These are phyloP conservation scores for Alloascoidea africana DNA, from an alignment of 805 yeast genomes.

Conservation along the genomic window DNA sequence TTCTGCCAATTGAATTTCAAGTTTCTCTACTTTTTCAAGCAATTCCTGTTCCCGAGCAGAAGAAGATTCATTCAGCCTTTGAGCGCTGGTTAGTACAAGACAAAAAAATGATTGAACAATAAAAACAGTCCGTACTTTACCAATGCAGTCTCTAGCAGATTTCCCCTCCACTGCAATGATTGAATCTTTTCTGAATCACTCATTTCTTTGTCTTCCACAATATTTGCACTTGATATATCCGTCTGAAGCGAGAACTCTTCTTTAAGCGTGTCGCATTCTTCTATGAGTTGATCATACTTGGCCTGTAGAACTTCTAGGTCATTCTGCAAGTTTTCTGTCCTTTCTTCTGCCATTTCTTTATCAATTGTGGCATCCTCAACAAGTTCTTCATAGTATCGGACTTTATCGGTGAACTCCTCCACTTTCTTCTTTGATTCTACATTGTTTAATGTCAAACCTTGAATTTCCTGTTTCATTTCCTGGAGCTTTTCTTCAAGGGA, in stretches of 20 bases:
- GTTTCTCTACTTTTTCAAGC: constrained; percentile 3
- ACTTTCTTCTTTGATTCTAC: constrained; percentile 10
- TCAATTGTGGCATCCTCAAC: constrained; percentile 2
- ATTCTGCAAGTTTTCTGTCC: neutral
- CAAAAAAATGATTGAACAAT: constrained; percentile 8
- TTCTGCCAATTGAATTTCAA: neutral
- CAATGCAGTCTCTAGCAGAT: constrained; percentile 9
- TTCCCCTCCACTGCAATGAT: neutral
- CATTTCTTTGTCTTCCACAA: neutral
- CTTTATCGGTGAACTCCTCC: neutral
- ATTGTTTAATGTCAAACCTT: constrained; percentile 8
- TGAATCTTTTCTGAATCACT: neutral
- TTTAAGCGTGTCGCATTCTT: neutral
- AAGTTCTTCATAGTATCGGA: neutral
- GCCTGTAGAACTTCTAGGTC: neutral
- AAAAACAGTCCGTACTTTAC: constrained; percentile 12
- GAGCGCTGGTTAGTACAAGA: constrained; percentile 9
- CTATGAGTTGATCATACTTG: neutral
- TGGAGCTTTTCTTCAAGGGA: constrained; percentile 5
- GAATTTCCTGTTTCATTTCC: constrained; percentile 10
- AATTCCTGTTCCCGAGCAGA: constrained; percentile 10
- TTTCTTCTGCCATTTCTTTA: constrained; percentile 3
- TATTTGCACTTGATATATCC: constrained; percentile 1
- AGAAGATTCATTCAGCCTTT: constrained; percentile 11
- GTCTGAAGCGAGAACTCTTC: neutral